Conservation (phyloP, 805 yeast genomes). For the Saturnispora galanensis region DNA sequence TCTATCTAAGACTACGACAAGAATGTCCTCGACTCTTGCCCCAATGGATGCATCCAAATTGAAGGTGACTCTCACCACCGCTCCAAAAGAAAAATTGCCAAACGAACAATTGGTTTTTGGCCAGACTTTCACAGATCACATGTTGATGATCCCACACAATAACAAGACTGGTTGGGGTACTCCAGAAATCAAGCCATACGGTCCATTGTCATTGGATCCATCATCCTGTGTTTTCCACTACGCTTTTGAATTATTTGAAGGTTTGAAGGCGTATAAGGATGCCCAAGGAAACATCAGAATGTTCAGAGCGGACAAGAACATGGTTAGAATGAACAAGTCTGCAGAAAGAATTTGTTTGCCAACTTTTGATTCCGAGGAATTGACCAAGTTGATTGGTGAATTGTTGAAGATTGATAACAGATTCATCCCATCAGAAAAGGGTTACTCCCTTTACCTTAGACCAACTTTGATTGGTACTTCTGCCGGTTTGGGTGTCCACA, state of each 20-base stretch:
- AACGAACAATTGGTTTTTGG: slow-evolving; percentile 63
- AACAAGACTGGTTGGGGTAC: slow-evolving; percentile 69
- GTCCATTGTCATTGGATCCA: slow-evolving; percentile 69
- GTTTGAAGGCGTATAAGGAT: slow-evolving; percentile 82
- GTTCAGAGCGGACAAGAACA: slow-evolving; percentile 87
- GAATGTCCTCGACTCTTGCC: slow-evolving; percentile 11
- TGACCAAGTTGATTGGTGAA: slow-evolving; percentile 66
- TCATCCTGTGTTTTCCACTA: slow-evolving; percentile 88
- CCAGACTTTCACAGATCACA: slow-evolving; percentile 75
- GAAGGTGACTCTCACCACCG: slow-evolving; percentile 33
- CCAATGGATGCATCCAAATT: slow-evolving; percentile 48
- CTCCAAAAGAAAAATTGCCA: slow-evolving; percentile 47
- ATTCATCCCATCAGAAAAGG: slow-evolving; percentile 76
- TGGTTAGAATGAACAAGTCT: slow-evolving; percentile 82
- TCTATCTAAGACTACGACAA: background rate
- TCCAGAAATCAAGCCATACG: slow-evolving; percentile 87
- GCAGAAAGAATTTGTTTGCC: slow-evolving; percentile 88
- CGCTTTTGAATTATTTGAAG: slow-evolving; percentile 92
- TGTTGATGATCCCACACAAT: slow-evolving; percentile 82
- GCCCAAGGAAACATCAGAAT: slow-evolving; percentile 58
- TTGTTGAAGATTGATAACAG: slow-evolving; percentile 64
- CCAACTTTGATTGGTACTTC: slow-evolving; percentile 95
- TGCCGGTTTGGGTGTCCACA: slow-evolving; percentile 75
- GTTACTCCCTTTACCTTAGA: slow-evolving; percentile 86
- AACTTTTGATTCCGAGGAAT: slow-evolving; percentile 68